These are phyloP conservation scores for Heterobasidion irregulare DNA, from an alignment of 1,284 basidiomycete genomes.

Conservation along the genomic window DNA sequence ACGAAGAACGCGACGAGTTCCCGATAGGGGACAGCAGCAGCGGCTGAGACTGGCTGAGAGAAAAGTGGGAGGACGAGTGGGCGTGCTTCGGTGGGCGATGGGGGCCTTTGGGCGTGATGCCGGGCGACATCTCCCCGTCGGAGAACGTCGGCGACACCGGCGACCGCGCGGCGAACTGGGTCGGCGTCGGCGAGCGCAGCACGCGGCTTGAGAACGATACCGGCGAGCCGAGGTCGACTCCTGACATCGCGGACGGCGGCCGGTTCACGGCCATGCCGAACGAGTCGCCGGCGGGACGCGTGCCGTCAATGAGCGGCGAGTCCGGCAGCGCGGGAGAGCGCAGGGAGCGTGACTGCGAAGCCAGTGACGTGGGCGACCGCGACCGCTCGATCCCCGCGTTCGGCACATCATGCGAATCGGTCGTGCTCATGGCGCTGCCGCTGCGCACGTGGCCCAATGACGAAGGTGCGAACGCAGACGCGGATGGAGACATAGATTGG, in stretches of 20 bases:
- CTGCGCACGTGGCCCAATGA: slow-evolving; percentile 18
- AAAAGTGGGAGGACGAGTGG: slow-evolving; percentile 38
- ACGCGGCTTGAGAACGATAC: slow-evolving; percentile 30
- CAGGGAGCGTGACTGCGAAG: slow-evolving; percentile 25
- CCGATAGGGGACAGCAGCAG: slow-evolving; percentile 57
- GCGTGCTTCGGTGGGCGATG: slow-evolving; percentile 47
- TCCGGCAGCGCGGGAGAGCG: slow-evolving; percentile 54
- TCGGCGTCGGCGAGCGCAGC: slow-evolving; percentile 57
- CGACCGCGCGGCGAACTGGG: slow-evolving; percentile 31
- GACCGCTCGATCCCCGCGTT: slow-evolving; percentile 26
- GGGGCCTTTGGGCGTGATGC: slow-evolving; percentile 32
- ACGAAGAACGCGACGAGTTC: slow-evolving; percentile 69
- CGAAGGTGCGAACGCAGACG: too few species aligned
- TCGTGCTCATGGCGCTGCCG: slow-evolving; percentile 24
- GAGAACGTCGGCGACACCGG: slow-evolving; percentile 45
- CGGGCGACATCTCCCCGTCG: slow-evolving; percentile 21
- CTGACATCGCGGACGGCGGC: slow-evolving; percentile 42
- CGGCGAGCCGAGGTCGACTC: slow-evolving; percentile 43
- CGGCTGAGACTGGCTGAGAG: slow-evolving; percentile 41
- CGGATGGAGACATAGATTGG: background rate
- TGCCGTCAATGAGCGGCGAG: slow-evolving; percentile 38
- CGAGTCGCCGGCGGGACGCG: slow-evolving; percentile 13
- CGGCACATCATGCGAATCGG: slow-evolving; percentile 22
- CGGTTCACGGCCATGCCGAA: slow-evolving; percentile 21
- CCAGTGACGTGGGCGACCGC: slow-evolving; percentile 24